Evolutionary conservation across 176 grass and related monocot genomes (phyloP).

Genomic region (Neostapfia colusana): DNA sequence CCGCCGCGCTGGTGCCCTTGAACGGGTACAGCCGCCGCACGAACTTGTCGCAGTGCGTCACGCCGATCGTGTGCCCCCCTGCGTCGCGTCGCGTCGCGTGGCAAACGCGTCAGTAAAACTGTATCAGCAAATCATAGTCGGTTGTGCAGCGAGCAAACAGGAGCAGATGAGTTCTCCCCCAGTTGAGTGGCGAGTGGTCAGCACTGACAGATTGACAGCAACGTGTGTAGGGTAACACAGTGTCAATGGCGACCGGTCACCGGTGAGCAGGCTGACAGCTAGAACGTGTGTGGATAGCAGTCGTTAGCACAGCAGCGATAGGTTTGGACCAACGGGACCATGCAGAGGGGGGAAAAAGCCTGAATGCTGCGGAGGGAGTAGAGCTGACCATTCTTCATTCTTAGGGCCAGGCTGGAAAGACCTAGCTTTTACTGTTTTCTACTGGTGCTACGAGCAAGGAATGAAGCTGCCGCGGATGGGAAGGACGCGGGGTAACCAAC

Average conservation of each 20-base stretch:
- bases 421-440: not conserved
- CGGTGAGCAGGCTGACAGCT: not conserved
- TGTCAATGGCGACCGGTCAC: not conserved
- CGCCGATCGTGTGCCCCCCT: constrained; percentile 83
- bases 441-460: not conserved
- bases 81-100: not conserved
- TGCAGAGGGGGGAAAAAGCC: not conserved
- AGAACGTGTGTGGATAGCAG: not conserved
- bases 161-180: not conserved
- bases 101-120: not conserved
- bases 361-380: not conserved
- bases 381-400: not conserved
- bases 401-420: constrained; percentile 21
- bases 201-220: not conserved
- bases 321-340: constrained; percentile 9
- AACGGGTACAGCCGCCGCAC: constrained; percentile 74
- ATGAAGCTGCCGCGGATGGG: not conserved
- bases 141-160: not conserved
- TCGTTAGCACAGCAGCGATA: not conserved
- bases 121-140: not conserved
- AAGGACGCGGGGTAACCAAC: constrained; percentile 4
- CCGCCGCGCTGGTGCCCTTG: constrained; percentile 33
- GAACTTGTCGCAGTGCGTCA: constrained; percentile 90
- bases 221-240: not conserved
- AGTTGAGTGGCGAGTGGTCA: not conserved